Evolutionary conservation across 352 stramenopile species (phyloP), one percentile per base, ranked within the genome.

Genomic region (Globisporangium ultimum): DNA sequence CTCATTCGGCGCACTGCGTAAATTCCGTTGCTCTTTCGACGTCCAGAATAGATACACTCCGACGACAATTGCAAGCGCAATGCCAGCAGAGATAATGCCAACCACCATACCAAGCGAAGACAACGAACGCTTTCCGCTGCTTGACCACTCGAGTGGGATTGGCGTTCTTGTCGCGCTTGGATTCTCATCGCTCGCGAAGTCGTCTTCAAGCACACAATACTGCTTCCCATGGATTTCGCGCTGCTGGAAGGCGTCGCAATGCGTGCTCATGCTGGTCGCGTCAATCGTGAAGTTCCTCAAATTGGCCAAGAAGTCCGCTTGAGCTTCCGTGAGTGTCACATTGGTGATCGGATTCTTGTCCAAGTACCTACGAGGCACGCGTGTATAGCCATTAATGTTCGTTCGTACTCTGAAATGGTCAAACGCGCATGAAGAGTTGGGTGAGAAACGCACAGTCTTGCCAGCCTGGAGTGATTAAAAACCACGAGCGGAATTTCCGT

Each of bases 401-500:
- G 2, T 14, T 36, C 17, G 38, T 17, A 55, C 1, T 15, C 28
- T 6, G 28, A 36, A 36, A 10, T 10, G 28, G 9, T 36, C 7
- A 36, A 36, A 36, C 8, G 9, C 8, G 28, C 7, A 36, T 24
- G 2, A 21, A 15, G 18, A 15, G 10, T 7, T 50, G 7, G 20
- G 2, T 5, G 24, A 36, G 28, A 36, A 36, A 51, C 51, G 51
- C 66, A 68, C 43, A 71, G 41, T 32, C 51, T 58, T 5, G 42
- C 59, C 36, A 74, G 51, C 17, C 54, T 66, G 8, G 36, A 53
- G 53, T 69, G 56, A 3, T 45, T 74, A 47, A 61, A 74, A 43
- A 74, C 64, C 28, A 63, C 46, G 11, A 51, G 53, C 2, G 67
- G 67, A 17, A 74, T 65, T 57, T 58, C 60, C 8, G 60, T 69